Conservation (phyloP, 1,284 basidiomycete genomes). For the Crocinoboletus sp. region DNA sequence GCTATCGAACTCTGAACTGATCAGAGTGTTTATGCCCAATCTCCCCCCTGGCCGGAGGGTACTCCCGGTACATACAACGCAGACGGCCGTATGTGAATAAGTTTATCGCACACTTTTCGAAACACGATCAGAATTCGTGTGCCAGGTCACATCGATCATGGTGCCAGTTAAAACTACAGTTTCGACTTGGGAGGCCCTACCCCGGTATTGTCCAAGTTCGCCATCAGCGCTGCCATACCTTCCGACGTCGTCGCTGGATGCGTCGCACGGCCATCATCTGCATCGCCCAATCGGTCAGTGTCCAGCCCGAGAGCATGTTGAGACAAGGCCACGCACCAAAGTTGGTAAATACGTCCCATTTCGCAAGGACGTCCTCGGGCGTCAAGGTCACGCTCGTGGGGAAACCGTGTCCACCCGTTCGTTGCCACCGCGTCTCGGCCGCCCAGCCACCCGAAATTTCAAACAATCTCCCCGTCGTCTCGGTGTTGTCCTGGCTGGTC, state of each 20-base stretch:
- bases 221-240: conserved; percentile 73
- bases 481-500: conserved; percentile 76
- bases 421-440: conserved; percentile 92
- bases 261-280: conserved; percentile 74
- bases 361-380: conserved; percentile 73
- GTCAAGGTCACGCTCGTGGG: conserved; percentile 68
- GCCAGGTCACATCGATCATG: not conserved
- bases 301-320: not conserved
- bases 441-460: conserved; percentile 94
- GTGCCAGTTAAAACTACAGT: conserved; percentile 32
- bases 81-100: too few species aligned
- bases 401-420: conserved; percentile 86
- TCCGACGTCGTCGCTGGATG: conserved; percentile 72
- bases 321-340: conserved; percentile 57
- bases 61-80: too few species aligned
- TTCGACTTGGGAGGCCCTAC: conserved; percentile 42
- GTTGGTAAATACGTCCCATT: conserved; percentile 80
- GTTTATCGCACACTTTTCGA: too few species aligned
- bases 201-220: conserved; percentile 71
- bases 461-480: conserved; percentile 77
- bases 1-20: too few species aligned
- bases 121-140: too few species aligned
- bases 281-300: conserved; percentile 3
- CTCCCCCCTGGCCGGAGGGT: too few species aligned
- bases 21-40: too few species aligned